Base-by-base conservation (phyloP, 192 early-diverging fungal genomes). In the Funneliformis mosseae region DNA sequence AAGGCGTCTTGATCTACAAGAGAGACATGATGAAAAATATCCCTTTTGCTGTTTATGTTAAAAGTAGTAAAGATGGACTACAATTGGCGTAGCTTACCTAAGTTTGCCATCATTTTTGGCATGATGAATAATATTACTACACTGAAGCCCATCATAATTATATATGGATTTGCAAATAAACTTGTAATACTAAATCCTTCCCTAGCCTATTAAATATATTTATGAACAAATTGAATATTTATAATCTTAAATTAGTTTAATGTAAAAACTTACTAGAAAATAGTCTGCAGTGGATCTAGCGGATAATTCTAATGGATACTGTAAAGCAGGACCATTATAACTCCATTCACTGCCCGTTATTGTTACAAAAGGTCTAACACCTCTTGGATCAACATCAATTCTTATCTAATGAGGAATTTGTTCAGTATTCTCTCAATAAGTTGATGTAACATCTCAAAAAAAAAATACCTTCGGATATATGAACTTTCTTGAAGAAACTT, bases 81-180 rank as follows among this genome's bases (percentile, higher is more conserved):
- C n/a, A n/a, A n/a, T n/a, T n/a, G n/a, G n/a, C n/a, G n/a, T n/a
- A n/a, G 42, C 82, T 33, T 83, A 87, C 86, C 83, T 77, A 91
- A 80, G 25, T 86, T 85, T 23, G 84, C 84, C 83, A 91, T 83
- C 82, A 91, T 80, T 74, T 85, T 91, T 59, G 90, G 90, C 88
- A 91, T 88, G 63, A 86, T 72, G 14, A 91, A 83, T 46, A 91
- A 78, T 74, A 89, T 86, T 12, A 89, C 2, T 8, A 78, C 86
- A 84, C 88, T 88, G 50, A 88, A 76, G 21, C 88, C 90, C 83
- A 89, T 86, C 87, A 91, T 88, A 63, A 91, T 81, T 80, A 91
- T 84, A 86, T 89, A 88, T 9, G 90, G 90, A 81, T 91, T 91
- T 62, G 85, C 85, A 55, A 91, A 87, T 70, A 91, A 76, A 21